Percentiles rank a stretch among this genome's conserved stretches.
Conservation (phyloP, 2,329 filamentous ascomycete genomes). For the Aspergillus uvarum region DNA sequence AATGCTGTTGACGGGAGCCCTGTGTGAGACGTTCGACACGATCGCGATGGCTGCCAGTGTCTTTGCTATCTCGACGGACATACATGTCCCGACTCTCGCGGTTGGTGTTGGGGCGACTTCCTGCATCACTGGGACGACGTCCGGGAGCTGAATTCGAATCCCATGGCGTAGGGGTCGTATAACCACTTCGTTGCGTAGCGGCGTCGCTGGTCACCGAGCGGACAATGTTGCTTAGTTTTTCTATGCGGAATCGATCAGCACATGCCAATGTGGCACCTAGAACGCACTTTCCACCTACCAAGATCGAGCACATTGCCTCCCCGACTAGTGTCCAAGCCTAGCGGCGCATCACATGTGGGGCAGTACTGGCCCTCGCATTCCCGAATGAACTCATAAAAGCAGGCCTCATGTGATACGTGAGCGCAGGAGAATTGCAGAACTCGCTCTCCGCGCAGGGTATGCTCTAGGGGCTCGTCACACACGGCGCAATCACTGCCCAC, state of each 20-base stretch:
- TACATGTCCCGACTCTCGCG: slow-evolving; percentile 32
- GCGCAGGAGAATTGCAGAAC: slow-evolving; percentile 93
- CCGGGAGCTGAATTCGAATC: slow-evolving; percentile 38
- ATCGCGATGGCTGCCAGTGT: slow-evolving; percentile 43
- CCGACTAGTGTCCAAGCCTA: slow-evolving; percentile 88
- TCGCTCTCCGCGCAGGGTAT: slow-evolving; percentile 88
- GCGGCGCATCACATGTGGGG: slow-evolving; percentile 85
- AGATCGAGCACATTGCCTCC: slow-evolving; percentile 91
- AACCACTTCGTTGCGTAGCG: slow-evolving; percentile 48
- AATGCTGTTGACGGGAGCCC: slow-evolving; percentile 54
- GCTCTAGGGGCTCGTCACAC: slow-evolving; percentile 93
- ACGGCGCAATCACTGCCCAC: slow-evolving; percentile 93
- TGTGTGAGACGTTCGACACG: slow-evolving; percentile 48
- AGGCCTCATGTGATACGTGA: slow-evolving; percentile 97
- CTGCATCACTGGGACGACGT: slow-evolving; percentile 35
- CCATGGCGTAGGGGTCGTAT: slow-evolving; percentile 65
- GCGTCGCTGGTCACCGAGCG: slow-evolving; percentile 74
- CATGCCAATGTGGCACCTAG: slow-evolving; percentile 3
- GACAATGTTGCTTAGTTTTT: slow-evolving; percentile 93
- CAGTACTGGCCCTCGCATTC: slow-evolving; percentile 93
- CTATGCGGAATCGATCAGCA: slow-evolving; percentile 50
- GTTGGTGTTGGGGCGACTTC: slow-evolving; percentile 25
- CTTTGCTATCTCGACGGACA: slow-evolving; percentile 41
- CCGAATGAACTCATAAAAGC: slow-evolving; percentile 97
- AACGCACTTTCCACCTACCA: slow-evolving; percentile 57